Evolutionary conservation across 768 basidiomycete genomes (phyloP), one percentile per base, ranked within the genome.

Genomic region (Suillus subalutaceus): DNA sequence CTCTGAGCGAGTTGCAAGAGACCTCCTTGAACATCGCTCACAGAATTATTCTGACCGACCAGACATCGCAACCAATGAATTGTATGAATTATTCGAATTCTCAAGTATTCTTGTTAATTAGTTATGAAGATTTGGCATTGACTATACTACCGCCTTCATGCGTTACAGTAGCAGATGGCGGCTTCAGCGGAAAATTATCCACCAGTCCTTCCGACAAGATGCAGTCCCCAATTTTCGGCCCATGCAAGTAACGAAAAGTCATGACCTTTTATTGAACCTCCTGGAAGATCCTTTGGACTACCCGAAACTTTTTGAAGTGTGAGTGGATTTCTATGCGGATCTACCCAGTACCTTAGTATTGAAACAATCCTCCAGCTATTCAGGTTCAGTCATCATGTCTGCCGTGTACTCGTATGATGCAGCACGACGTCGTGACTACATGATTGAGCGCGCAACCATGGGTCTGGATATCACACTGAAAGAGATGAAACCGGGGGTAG

Each of bases 131-230:
- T 65, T 70, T 35, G 66, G 64, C 44, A 50, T 59, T 9, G 58
- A 62, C 52, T 70, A 57, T 55, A 62, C 43, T 43, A 67, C 64
- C 16, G 61, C 55, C 1, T 57, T 68, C 5, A 52, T 72, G 68
- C 63, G 53, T 13, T 72, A 72, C 41, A 62, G 67, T 43, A 57
- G 63, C 16, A 41, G 38, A 15, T 72, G 70, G 70, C 68, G 68
- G 20, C 53, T 65, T 26, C 70, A 70, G 13, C 70, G 71, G 35
- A 65, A 55, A 35, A 48, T 69, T 26, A n/a, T 70, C 20, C 64
- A 65, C 23, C 68, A 70, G 35, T 38, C 63, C 15, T 65, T 70
- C 55, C 65, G 65, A n/a, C n/a, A 40, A 37, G 65, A 68, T 37
- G 67, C 41, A 35, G 52, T 66, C 18, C 23, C 38, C 12, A n/a